phyloP scores from a whole-genome alignment of 106 monocot genomes.

The Dioscorea alata region DNA sequence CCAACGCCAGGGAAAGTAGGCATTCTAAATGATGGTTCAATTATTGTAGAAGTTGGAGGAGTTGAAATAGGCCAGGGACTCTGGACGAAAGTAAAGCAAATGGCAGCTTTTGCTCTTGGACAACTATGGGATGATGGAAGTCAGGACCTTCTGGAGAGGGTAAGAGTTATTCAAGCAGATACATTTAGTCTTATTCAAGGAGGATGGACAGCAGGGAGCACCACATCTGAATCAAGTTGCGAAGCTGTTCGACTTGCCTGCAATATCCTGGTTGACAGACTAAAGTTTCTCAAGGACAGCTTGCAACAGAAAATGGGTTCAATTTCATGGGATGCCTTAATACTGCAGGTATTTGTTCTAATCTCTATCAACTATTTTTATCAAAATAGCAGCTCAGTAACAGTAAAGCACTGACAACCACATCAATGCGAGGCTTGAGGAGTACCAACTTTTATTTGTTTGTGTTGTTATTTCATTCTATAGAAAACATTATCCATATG shows the following conservation, averaged over 20 bases:
- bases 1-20: slow-evolving; percentile 73
- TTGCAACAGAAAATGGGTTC: slow-evolving; percentile 26
- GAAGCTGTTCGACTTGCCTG: slow-evolving; percentile 71
- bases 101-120: slow-evolving; percentile 68
- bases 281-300: slow-evolving; percentile 44
- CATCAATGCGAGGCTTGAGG: no score
- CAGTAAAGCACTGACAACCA: no score
- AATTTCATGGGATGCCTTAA: slow-evolving; percentile 55
- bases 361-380: background rate
- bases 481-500: no score
- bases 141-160: slow-evolving; percentile 43
- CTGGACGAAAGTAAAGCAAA: slow-evolving; percentile 93
- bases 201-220: slow-evolving; percentile 70
- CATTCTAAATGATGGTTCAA: slow-evolving; percentile 63
- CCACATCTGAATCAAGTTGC: slow-evolving; percentile 78
- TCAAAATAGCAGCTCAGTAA: no score
- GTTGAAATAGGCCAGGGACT: slow-evolving; percentile 82
- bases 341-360: slow-evolving; percentile 38
- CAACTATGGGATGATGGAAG: slow-evolving; percentile 34
- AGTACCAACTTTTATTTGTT: no score
- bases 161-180: slow-evolving; percentile 76
- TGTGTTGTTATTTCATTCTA: no score
- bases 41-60: slow-evolving; percentile 86
- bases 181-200: slow-evolving; percentile 75
- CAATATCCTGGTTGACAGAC: slow-evolving; percentile 42